A percentile compares a stretch with the other conserved stretches of the same genome.
These are phyloP conservation scores for Arabidopsis thaliana DNA, from an alignment of 345 rosid species.

Conservation along the genomic window DNA sequence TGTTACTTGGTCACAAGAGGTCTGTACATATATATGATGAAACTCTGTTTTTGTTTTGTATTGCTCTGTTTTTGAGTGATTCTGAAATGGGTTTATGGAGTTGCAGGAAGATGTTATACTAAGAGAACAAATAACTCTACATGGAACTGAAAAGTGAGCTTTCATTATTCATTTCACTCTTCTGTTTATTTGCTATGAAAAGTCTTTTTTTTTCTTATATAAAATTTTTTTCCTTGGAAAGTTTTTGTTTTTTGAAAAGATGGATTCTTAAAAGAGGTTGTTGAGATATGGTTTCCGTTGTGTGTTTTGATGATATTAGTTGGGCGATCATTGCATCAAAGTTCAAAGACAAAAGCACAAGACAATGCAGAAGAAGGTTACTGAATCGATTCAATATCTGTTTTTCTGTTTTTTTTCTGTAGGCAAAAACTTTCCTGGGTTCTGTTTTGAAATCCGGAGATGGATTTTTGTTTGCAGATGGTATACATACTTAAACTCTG, in stretches of 20 bases:
- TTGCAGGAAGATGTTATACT: constrained; percentile 92
- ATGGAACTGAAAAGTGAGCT: constrained; percentile 91
- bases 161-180: neutral
- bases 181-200: constrained; percentile 1
- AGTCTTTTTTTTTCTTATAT: neutral
- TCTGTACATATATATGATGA: constrained; percentile 1
- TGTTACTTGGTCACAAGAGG: constrained; percentile 85
- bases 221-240: constrained; percentile 1
- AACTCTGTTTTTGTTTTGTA: constrained; percentile 17
- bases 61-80: constrained; percentile 33
- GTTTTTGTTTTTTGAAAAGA: neutral
- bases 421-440: neutral
- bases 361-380: constrained; percentile 98
- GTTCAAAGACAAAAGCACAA: constrained; percentile 93
- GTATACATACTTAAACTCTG: constrained; percentile 94
- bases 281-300: neutral
- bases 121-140: constrained; percentile 75
- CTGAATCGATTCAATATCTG: constrained; percentile 19
- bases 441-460: neutral
- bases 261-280: constrained; percentile 14
- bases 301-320: constrained; percentile 47
- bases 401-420: neutral
- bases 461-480: constrained; percentile 56
- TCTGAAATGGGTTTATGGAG: constrained; percentile 41
- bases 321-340: constrained; percentile 94